phyloP scores from a whole-genome alignment of 2,329 filamentous ascomycete species.

The Alternaria triticimaculans region DNA sequence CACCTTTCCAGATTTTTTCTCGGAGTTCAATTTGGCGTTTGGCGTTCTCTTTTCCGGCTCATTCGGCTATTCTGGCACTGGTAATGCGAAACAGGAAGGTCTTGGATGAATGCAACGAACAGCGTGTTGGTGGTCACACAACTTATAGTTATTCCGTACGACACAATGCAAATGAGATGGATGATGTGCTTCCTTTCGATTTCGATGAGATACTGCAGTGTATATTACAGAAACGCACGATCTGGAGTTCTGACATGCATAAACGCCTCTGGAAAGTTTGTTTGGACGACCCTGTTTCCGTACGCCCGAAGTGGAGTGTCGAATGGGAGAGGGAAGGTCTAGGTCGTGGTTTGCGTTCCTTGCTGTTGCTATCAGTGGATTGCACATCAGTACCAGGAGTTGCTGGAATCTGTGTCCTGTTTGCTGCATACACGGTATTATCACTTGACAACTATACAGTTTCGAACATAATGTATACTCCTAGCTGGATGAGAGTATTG shows the following conservation, averaged over 20 bases:
- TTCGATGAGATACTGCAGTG: slow-evolving; percentile 5
- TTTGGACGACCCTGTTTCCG: not conserved
- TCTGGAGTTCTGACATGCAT: not conserved
- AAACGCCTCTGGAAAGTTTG: not conserved
- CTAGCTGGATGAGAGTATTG: not conserved
- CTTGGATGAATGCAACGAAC: slow-evolving; percentile 6
- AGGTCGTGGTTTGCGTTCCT: not conserved
- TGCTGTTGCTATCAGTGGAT: not conserved
- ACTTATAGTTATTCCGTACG: slow-evolving; percentile 1
- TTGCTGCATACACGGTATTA: not conserved
- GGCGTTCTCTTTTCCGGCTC: not conserved
- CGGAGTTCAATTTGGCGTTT: not conserved
- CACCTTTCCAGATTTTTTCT: not conserved
- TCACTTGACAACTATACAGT: not conserved
- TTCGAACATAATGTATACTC: not conserved
- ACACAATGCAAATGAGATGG: not conserved
- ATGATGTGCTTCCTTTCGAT: not conserved
- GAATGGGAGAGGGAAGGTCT: not conserved
- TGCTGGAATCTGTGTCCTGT: not conserved
- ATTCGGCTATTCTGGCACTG: slow-evolving; percentile 6
- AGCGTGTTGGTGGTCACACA: slow-evolving; percentile 8
- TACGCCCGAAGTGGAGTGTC: not conserved
- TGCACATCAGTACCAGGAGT: not conserved
- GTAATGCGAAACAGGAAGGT: not conserved
- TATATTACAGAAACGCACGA: not conserved